Evolutionary conservation across 495 filamentous ascomycete species (phyloP).

Genomic region (Zalerion maritima): DNA sequence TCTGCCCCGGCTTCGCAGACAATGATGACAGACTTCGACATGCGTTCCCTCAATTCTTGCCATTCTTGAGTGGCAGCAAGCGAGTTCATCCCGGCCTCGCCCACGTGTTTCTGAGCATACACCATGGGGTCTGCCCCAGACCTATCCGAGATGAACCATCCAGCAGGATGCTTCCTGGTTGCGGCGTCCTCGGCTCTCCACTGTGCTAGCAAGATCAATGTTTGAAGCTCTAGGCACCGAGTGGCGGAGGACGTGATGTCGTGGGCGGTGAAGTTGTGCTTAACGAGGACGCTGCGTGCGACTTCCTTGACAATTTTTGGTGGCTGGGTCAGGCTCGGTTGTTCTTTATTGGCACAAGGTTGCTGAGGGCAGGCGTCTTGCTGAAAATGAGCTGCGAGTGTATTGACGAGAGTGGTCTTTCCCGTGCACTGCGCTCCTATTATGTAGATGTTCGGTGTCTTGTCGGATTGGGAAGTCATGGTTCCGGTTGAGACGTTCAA

Average conservation of each 20-base stretch:
- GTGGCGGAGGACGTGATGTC: constrained; percentile 23
- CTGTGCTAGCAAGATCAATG: constrained; percentile 31
- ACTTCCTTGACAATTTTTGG: constrained; percentile 29
- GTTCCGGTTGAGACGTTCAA: too few species aligned
- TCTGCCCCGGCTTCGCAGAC: constrained; percentile 27
- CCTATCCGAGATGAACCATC: constrained; percentile 37
- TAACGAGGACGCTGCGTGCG: constrained; percentile 25
- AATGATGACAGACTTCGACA: constrained; percentile 24
- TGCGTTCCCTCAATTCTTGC: constrained; percentile 19
- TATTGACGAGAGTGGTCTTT: constrained; percentile 34
- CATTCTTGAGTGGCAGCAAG: constrained; percentile 18
- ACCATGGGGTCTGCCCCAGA: constrained; percentile 35
- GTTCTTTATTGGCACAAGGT: too few species aligned
- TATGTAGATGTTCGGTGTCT: constrained; percentile 27
- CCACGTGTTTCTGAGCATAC: constrained; percentile 26
- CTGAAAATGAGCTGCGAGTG: constrained; percentile 19
- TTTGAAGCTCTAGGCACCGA: constrained; percentile 24
- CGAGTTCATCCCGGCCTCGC: constrained; percentile 13
- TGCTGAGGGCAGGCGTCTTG: not conserved
- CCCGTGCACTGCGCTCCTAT: constrained; percentile 36
- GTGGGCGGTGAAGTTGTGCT: constrained; percentile 21
- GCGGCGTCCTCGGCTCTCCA: constrained; percentile 18
- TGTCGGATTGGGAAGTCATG: too few species aligned
- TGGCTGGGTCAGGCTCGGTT: not conserved
- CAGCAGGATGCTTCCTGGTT: not conserved